Conservation (phyloP, 352 stramenopile species). For the Phytophthora constricta region DNA sequence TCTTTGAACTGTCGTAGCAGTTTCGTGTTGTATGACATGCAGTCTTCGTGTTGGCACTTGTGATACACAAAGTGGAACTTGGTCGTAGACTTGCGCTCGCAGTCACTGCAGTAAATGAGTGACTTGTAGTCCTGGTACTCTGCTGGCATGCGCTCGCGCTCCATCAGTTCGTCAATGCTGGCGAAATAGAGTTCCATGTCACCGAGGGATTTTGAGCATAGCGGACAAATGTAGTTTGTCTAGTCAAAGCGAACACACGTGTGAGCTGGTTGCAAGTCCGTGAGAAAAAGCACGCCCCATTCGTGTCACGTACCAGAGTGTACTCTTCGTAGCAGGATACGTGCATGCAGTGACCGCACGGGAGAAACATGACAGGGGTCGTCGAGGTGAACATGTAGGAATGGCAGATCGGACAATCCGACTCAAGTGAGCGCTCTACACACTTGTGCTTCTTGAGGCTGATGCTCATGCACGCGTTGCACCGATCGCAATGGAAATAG, state of each 20-base stretch:
- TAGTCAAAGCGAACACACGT: constrained; percentile 33
- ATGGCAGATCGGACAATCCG: constrained; percentile 96
- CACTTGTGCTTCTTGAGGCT: constrained; percentile 93
- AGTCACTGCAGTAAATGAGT: constrained; percentile 88
- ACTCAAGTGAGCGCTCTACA: constrained; percentile 94
- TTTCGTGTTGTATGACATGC: constrained; percentile 88
- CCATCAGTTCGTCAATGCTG: constrained; percentile 84
- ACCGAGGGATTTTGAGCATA: constrained; percentile 95
- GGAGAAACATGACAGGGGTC: constrained; percentile 94
- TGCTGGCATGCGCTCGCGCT: constrained; percentile 78
- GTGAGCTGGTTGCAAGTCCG: constrained; percentile 11
- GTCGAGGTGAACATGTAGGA: constrained; percentile 96
- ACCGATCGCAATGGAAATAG: constrained; percentile 98
- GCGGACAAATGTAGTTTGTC: constrained; percentile 94
- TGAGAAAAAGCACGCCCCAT: too few relatives aligned
- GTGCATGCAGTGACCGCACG: constrained; percentile 97
- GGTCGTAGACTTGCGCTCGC: constrained; percentile 83
- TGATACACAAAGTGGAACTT: constrained; percentile 90
- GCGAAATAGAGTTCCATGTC: constrained; percentile 94
- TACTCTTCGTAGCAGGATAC: constrained; percentile 95
- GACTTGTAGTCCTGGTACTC: constrained; percentile 82
- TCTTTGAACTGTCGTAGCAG: constrained; percentile 80
- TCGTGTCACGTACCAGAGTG: constrained; percentile 73
- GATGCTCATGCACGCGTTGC: constrained; percentile 97
- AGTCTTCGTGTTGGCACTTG: constrained; percentile 86